Conservation (phyloP, 192 early-diverging fungal genomes). For the Ramicandelaber brevisporus region DNA sequence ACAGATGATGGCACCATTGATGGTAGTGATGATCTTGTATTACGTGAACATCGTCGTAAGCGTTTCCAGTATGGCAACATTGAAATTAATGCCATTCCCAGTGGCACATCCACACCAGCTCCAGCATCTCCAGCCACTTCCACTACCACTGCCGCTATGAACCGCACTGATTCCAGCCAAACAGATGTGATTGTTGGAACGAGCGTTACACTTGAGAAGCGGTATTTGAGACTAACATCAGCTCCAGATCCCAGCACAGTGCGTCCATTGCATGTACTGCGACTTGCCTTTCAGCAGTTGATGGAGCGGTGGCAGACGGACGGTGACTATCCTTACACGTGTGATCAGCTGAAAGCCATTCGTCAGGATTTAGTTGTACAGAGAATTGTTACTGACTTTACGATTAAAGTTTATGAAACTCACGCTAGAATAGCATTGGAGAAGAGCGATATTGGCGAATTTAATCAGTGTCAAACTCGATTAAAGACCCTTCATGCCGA, state of each 20-base stretch:
- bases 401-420: constrained; percentile 79
- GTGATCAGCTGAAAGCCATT: constrained; percentile 89
- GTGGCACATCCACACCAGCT: too few species aligned
- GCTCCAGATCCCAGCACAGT: constrained; percentile 86
- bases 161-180: too few species aligned
- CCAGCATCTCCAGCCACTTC: too few species aligned
- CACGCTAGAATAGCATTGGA: constrained; percentile 92
- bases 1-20: too few species aligned
- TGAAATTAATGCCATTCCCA: too few species aligned
- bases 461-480: constrained; percentile 92
- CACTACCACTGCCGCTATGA: too few species aligned
- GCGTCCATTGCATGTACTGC: constrained; percentile 55
- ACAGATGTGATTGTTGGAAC: too few species aligned
- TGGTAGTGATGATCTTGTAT: too few species aligned
- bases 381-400: constrained; percentile 78
- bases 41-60: too few species aligned
- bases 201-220: too few species aligned
- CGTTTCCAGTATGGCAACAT: too few species aligned
- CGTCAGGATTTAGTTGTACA: constrained; percentile 94
- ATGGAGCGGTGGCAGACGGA: constrained; percentile 57
- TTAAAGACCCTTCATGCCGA: constrained; percentile 63
- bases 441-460: constrained; percentile 91
- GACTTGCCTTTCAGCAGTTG: constrained; percentile 50
- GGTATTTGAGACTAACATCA: constrained; percentile 2
- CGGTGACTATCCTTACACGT: constrained; percentile 81